phyloP scores from a whole-genome alignment of 805 yeast genomes.

The Candida corydali region DNA sequence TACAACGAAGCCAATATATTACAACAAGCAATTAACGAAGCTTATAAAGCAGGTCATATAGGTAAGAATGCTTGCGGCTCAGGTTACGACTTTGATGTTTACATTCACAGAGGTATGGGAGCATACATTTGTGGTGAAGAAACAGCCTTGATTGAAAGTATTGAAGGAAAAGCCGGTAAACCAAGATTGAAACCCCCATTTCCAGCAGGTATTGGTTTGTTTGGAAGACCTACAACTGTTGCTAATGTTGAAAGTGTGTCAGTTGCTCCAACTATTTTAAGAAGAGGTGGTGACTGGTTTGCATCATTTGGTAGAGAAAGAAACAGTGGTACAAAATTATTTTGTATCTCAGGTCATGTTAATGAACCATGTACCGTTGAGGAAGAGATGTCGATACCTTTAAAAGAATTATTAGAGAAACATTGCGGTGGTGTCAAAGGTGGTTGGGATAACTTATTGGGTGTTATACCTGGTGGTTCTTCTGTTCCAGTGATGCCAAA shows the following conservation, averaged over 20 bases:
- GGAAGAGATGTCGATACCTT: conserved; percentile 90
- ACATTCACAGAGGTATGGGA: conserved; percentile 89
- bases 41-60: conserved; percentile 72
- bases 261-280: conserved; percentile 83
- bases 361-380: conserved; percentile 91
- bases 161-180: conserved; percentile 91
- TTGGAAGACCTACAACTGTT: conserved; percentile 88
- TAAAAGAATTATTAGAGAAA: conserved; percentile 75
- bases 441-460: conserved; percentile 88
- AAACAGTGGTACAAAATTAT: conserved; percentile 78
- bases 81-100: conserved; percentile 80
- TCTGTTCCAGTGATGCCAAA: conserved; percentile 81
- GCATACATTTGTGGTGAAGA: conserved; percentile 93
- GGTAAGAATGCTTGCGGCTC: conserved; percentile 87
- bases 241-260: conserved; percentile 90
- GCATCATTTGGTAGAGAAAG: conserved; percentile 80
- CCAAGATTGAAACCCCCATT: conserved; percentile 93
- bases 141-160: conserved; percentile 81
- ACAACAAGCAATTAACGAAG: conserved; percentile 83
- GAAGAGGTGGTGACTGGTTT: conserved; percentile 90
- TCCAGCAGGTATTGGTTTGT: conserved; percentile 91
- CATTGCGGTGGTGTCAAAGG: conserved; percentile 91
- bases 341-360: conserved; percentile 86
- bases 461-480: conserved; percentile 87
- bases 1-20: conserved; percentile 72